A percentile compares a stretch with the other conserved stretches of the same genome.
phyloP scores from a whole-genome alignment of 306 rosid species.

The Castanospermum australe region DNA sequence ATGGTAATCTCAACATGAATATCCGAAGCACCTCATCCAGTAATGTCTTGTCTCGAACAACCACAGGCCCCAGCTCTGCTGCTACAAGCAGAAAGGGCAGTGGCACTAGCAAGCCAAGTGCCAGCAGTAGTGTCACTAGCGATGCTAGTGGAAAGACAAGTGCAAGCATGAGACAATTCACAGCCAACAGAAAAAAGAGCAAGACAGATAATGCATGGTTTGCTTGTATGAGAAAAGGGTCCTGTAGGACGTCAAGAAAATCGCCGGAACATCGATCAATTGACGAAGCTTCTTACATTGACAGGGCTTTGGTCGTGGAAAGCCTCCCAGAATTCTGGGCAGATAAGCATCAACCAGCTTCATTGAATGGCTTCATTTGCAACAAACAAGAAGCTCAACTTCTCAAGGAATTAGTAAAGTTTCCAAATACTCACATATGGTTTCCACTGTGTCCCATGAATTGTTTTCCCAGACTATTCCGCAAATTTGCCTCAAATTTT shows the following conservation, averaged over 20 bases:
- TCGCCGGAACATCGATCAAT: conserved; percentile 61
- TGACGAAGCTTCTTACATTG: conserved; percentile 62
- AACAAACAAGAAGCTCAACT: conserved; percentile 71
- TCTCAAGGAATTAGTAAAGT: conserved; percentile 73
- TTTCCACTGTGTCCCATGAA: background rate
- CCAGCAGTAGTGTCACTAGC: conserved; percentile 47
- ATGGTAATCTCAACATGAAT: conserved; percentile 30
- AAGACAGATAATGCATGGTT: conserved; percentile 56
- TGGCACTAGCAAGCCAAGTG: conserved; percentile 34
- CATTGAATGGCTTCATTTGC: conserved; percentile 75
- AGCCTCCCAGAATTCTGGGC: conserved; percentile 75
- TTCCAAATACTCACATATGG: background rate
- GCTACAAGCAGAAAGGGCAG: conserved; percentile 49
- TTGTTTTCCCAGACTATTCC: background rate
- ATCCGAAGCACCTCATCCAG: conserved; percentile 28
- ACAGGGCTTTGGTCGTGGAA: conserved; percentile 62
- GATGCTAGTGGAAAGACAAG: conserved; percentile 53
- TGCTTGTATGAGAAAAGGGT: conserved; percentile 66
- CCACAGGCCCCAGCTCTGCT: conserved; percentile 40
- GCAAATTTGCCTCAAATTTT: conserved; percentile 23
- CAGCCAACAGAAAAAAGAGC: conserved; percentile 48
- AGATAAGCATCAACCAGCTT: conserved; percentile 73
- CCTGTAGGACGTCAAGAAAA: conserved; percentile 50
- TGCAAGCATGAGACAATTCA: conserved; percentile 58
- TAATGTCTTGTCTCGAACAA: conserved; percentile 39